phyloP scores from a whole-genome alignment of 2,329 filamentous ascomycete genomes.

The Hysterium pulicare region DNA sequence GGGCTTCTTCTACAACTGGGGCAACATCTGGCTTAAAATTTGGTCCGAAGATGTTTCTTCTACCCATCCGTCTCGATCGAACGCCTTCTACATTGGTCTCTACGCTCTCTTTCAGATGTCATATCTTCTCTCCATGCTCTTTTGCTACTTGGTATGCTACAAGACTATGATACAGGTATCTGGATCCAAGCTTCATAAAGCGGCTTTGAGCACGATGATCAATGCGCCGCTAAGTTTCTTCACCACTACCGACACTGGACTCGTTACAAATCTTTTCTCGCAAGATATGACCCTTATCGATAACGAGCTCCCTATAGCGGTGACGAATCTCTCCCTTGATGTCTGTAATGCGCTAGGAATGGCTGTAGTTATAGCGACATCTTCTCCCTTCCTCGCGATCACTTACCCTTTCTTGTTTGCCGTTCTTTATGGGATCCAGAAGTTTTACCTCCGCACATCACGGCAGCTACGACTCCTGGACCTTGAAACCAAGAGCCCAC shows the following conservation, averaged over 20 bases:
- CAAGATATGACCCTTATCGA: slow-evolving; percentile 43
- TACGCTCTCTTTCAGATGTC: background rate
- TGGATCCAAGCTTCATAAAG: background rate
- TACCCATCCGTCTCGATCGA: background rate
- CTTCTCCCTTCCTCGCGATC: slow-evolving; percentile 56
- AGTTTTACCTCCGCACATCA: slow-evolving; percentile 49
- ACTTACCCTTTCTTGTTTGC: background rate
- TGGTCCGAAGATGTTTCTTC: background rate
- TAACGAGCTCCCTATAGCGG: slow-evolving; percentile 25
- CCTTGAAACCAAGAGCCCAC: slow-evolving; percentile 42
- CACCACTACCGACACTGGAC: slow-evolving; percentile 25
- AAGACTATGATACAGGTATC: background rate
- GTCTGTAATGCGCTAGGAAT: background rate
- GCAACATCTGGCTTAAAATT: background rate
- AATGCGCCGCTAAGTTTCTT: background rate
- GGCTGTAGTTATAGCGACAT: slow-evolving; percentile 70
- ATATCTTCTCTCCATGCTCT: background rate
- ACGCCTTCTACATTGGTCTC: background rate
- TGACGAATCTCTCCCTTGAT: background rate
- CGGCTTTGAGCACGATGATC: background rate
- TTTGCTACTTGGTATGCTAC: background rate
- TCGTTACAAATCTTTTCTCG: slow-evolving; percentile 38
- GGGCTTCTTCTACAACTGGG: background rate
- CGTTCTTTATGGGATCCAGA: slow-evolving; percentile 60
- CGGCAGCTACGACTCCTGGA: slow-evolving; percentile 49